phyloP scores from a whole-genome alignment of 768 basidiomycete genomes.

The Panaeolus papilionaceus region DNA sequence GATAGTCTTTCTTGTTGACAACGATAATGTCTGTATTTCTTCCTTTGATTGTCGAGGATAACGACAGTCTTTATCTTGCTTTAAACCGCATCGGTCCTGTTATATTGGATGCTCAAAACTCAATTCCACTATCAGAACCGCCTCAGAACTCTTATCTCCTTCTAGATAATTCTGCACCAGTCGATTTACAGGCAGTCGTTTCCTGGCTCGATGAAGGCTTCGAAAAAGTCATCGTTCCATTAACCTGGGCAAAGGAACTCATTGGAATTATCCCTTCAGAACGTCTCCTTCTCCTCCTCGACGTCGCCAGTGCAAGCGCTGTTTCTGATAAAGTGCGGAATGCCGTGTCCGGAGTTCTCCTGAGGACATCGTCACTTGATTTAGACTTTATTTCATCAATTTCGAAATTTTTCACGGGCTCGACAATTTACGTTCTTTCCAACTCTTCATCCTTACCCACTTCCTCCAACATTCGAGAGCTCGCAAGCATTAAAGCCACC shows the following conservation, averaged over 20 bases:
- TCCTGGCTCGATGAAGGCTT: constrained; percentile 79
- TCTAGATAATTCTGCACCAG: constrained; percentile 53
- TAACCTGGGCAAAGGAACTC: constrained; percentile 68
- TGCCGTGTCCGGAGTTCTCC: constrained; percentile 79
- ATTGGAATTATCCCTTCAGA: constrained; percentile 73
- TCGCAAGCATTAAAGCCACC: constrained; percentile 62
- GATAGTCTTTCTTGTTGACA: background rate
- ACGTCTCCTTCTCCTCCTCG: constrained; percentile 78
- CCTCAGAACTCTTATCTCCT: constrained; percentile 55
- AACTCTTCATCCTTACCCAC: constrained; percentile 54
- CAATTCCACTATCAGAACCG: constrained; percentile 37
- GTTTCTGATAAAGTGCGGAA: constrained; percentile 77
- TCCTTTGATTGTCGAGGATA: constrained; percentile 60
- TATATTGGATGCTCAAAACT: constrained; percentile 52
- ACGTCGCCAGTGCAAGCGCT: constrained; percentile 73
- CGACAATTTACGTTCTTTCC: constrained; percentile 67
- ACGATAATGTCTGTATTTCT: constrained; percentile 57
- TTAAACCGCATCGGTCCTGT: constrained; percentile 82
- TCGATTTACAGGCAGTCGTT: constrained; percentile 60
- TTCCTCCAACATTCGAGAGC: constrained; percentile 63
- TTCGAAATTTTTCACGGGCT: constrained; percentile 72
- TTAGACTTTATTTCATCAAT: constrained; percentile 80
- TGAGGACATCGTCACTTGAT: constrained; percentile 77
- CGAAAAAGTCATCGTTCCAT: constrained; percentile 79
- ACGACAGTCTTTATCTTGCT: constrained; percentile 57